Base-by-base conservation (phyloP, 768 basidiomycete genomes). In the Pholiota microspora region DNA sequence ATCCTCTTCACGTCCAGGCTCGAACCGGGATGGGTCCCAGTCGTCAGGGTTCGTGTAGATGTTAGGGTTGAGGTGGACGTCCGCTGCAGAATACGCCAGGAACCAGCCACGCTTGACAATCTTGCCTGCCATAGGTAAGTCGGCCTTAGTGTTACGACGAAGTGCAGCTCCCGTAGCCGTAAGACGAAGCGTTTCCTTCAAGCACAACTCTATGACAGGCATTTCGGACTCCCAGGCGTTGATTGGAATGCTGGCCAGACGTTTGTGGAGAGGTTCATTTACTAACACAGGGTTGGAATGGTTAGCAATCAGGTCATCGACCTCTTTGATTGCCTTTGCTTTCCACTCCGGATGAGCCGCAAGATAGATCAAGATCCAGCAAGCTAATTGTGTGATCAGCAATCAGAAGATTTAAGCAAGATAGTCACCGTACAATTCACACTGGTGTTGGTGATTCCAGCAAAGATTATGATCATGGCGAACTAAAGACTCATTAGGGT, bases 171-270 rank as follows among this genome's bases (percentile, higher is more conserved):
- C 64, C 4, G 62, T 64, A 15, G 65, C 10, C 0, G 64, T 62
- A 5, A 76, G 46, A 6, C 75, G 69, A 4, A 77, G 59, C 1
- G 75, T 77, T 56, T 77, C 75, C 15, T 73, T 69, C 23, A 75
- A 68, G 21, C 72, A 62, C 12, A 67, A 54, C 12, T 77, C 74
- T 27, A 75, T n/a, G 9, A 61, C 58, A 2, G 74, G 74, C 61
- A 73, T 68, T 45, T 72, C 65, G 12, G 71, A 70, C 56, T 77
- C 76, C 76, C 75, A 77, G 13, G 67, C 72, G 2, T 57, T 40
- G 38, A 72, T 59, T 0, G 75, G 71, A 32, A 77, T 67, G 3
- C 61, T 23, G 1, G 72, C 58, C 12, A 77, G 69, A 2, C 68
- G 72, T 45, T 63, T 64, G 54, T 73, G 66, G 6, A 74, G 62